A percentile compares a stretch with the other conserved stretches of the same genome.
These are phyloP conservation scores for Nemania serpens DNA, from an alignment of 2,329 filamentous ascomycete genomes.

Conservation along the genomic window DNA sequence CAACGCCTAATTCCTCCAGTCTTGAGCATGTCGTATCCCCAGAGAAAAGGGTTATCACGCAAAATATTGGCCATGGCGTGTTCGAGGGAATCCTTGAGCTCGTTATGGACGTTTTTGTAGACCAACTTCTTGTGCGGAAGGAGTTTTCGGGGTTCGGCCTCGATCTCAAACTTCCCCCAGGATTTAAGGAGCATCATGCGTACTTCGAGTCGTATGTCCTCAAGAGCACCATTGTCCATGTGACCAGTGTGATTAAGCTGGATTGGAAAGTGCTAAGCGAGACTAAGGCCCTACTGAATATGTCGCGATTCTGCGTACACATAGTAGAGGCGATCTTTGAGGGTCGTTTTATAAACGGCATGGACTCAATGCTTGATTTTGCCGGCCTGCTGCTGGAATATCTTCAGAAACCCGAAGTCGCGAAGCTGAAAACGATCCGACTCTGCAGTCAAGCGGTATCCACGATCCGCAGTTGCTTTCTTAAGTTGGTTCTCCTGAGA, in stretches of 20 bases:
- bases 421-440: constrained; percentile 82
- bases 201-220: constrained; percentile 93
- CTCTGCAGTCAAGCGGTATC: constrained; percentile 84
- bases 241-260: constrained; percentile 71
- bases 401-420: constrained; percentile 81
- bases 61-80: constrained; percentile 68
- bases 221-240: constrained; percentile 71
- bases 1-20: constrained; percentile 65
- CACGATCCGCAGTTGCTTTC: constrained; percentile 75
- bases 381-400: constrained; percentile 85
- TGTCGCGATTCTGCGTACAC: constrained; percentile 79
- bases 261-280: constrained; percentile 77
- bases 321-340: constrained; percentile 91
- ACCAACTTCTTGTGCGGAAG: constrained; percentile 83
- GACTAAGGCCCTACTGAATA: constrained; percentile 82
- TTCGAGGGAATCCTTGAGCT: constrained; percentile 79
- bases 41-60: constrained; percentile 54
- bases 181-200: constrained; percentile 91
- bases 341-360: constrained; percentile 93
- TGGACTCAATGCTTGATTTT: constrained; percentile 82
- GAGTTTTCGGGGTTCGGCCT: constrained; percentile 89
- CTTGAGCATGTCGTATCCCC: constrained; percentile 67
- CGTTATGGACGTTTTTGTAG: constrained; percentile 78
- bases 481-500: constrained; percentile 77
- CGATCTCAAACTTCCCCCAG: constrained; percentile 86